Conservation (phyloP, 805 yeast species). For the Ogataea neopini region DNA sequence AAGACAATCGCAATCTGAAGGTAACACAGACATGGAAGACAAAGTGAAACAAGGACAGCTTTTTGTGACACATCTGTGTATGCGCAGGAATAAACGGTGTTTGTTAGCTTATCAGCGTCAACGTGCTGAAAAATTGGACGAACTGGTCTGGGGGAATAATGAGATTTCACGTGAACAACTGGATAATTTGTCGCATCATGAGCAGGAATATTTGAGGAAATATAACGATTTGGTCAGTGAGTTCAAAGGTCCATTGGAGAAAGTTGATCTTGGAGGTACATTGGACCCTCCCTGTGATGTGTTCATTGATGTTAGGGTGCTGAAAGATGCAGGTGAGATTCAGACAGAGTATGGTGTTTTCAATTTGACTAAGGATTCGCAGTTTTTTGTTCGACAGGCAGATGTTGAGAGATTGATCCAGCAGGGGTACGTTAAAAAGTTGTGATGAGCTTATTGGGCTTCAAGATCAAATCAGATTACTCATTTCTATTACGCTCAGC, state of each 20-base stretch:
- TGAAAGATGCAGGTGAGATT: slow-evolving; percentile 94
- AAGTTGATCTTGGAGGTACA: slow-evolving; percentile 85
- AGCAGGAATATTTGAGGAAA: slow-evolving; percentile 71
- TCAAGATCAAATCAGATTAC: no score
- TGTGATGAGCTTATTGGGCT: no score
- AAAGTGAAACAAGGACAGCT: slow-evolving; percentile 61
- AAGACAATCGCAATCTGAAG: slow-evolving; percentile 1
- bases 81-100: slow-evolving; percentile 89
- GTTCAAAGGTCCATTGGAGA: slow-evolving; percentile 77
- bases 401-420: slow-evolving; percentile 94
- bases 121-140: slow-evolving; percentile 67
- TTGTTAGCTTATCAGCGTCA: slow-evolving; percentile 77
- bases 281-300: slow-evolving; percentile 88
- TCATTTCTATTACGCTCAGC: no score
- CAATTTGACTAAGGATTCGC: slow-evolving; percentile 89
- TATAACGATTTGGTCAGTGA: slow-evolving; percentile 73
- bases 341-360: slow-evolving; percentile 97
- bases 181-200: slow-evolving; percentile 68
- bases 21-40: slow-evolving; percentile 30
- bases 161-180: slow-evolving; percentile 45
- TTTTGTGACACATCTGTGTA: slow-evolving; percentile 70
- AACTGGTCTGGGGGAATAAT: slow-evolving; percentile 68
- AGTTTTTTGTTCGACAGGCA: slow-evolving; percentile 88
- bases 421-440: slow-evolving; percentile 85
- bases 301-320: slow-evolving; percentile 89